Base-by-base conservation (phyloP, 2,329 filamentous ascomycete genomes). In the Geosmithia flava region DNA sequence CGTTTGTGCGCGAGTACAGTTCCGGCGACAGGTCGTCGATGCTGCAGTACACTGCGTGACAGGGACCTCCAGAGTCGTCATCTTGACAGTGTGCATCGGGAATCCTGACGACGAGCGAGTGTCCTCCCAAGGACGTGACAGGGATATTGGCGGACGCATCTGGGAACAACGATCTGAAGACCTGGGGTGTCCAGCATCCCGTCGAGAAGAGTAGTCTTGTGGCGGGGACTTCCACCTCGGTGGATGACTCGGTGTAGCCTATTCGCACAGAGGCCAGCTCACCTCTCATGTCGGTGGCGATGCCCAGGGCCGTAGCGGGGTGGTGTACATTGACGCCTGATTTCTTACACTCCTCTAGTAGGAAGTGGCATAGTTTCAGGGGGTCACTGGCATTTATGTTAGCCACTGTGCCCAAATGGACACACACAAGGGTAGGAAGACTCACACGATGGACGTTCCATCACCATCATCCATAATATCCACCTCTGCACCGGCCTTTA, bases 31-130 rank as follows among this genome's bases (percentile, higher is more conserved):
- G 87, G 0, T 71, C 72, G 2, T 65, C 64, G 49, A 78, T 71
- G 3, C 75, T 76, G 2, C 80, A 79, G 57, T 87, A 90, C 2
- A 91, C 64, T 2, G 85, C 81, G 59, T 88, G 81, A 58, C 79
- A 84, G 2, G 69, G n/a, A 3, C n/a, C 4, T 3, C 13, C n/a
- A 3, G 40, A 3, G 10, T n/a, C 40, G 4, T 11, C 43, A n/a
- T 47, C 67, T 47, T 73, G 69, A n/a, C 71, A 61, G 41, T 66
- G 59, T 4, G 58, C 39, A 20, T 42, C 40, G 1, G 81, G 78
- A 6, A 77, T 79, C 49, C 68, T 74, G 4, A 90, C 63, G 2
- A 89, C 74, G 8, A 91, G 64, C 17, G 83, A 87, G 62, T 90
- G 81, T 0, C 86, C 87, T 0, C 83, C 83, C 5, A 89, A 66